Evolutionary conservation across 208 protist genomes (phyloP).

Genomic region (Trypanosomatidae sp.): DNA sequence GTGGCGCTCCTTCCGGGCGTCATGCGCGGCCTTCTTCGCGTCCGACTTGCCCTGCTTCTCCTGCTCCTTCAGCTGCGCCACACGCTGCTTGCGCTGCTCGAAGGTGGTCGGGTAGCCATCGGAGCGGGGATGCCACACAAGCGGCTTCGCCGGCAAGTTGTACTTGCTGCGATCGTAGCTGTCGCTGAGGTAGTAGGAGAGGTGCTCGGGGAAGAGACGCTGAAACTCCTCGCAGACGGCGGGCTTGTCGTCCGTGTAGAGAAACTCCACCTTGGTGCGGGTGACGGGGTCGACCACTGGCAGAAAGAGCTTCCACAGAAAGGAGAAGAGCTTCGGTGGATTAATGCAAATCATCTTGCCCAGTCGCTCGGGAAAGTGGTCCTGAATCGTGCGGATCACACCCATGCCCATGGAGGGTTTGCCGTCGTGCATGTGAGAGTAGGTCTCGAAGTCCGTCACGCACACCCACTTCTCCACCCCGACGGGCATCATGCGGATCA

Average conservation of each 20-base stretch:
- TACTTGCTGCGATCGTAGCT: conserved; percentile 70
- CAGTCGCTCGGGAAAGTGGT: conserved; percentile 86
- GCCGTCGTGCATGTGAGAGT: conserved; percentile 73
- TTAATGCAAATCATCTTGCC: conserved; percentile 85
- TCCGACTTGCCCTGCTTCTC: conserved; percentile 25
- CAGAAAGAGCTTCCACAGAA: conserved; percentile 77
- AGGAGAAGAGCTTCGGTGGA: conserved; percentile 69
- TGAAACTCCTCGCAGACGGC: conserved; percentile 59
- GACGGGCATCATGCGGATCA: conserved; percentile 73
- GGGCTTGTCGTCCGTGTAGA: no score
- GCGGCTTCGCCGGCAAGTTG: conserved; percentile 37
- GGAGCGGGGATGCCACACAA: conserved; percentile 55
- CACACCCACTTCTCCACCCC: conserved; percentile 86
- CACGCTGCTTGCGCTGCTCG: conserved; percentile 37
- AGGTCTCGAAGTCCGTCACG: conserved; percentile 85
- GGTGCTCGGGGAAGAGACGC: conserved; percentile 52
- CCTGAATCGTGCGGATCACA: conserved; percentile 68
- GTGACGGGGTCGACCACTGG: conserved; percentile 80
- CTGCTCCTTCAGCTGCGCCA: conserved; percentile 41
- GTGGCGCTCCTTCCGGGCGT: conserved; percentile 14
- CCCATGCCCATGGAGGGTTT: conserved; percentile 62
- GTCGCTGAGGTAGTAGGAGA: conserved; percentile 70
- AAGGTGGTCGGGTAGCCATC: conserved; percentile 42
- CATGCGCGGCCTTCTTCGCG: conserved; percentile 25
- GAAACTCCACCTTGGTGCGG: conserved; percentile 70